Conservation (phyloP, 768 basidiomycete genomes). For the Ramaria sp. region DNA sequence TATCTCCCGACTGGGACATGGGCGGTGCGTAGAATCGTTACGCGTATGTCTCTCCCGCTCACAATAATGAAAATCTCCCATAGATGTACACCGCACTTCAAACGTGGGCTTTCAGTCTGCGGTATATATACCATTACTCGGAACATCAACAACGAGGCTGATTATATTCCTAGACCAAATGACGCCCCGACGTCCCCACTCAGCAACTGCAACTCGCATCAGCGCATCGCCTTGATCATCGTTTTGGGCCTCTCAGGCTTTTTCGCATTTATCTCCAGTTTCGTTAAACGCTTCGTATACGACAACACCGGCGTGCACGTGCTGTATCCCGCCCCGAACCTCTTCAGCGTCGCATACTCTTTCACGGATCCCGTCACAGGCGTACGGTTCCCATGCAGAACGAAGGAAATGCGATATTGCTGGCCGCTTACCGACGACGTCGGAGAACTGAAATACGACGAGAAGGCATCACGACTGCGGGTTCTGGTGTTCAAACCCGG, state of each 20-base stretch:
- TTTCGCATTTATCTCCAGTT: not conserved
- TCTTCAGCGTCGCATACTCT: not conserved
- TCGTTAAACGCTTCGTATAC: not conserved
- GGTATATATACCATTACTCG: not conserved
- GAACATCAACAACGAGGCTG: not conserved
- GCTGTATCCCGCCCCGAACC: not conserved
- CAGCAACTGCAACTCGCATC: conserved; percentile 1
- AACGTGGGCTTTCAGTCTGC: conserved; percentile 6
- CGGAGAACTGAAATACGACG: conserved; percentile 4
- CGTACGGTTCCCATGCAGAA: not conserved
- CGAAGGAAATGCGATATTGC: not conserved
- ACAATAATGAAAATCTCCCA: not conserved
- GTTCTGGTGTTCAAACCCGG: conserved; percentile 2
- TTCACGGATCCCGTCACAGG: not conserved
- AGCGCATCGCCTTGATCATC: not conserved
- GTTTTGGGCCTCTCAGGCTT: not conserved
- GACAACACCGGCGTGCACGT: not conserved
- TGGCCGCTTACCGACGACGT: not conserved
- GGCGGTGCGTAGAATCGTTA: not conserved
- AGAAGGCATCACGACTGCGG: not conserved
- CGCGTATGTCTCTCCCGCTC: not conserved
- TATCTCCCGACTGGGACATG: conserved; percentile 7
- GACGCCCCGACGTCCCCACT: not conserved
- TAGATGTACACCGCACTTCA: conserved; percentile 3
- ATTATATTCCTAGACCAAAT: not conserved